Evolutionary conservation across 805 yeast species (phyloP).

Genomic region (Sugiyamaella smithiae): DNA sequence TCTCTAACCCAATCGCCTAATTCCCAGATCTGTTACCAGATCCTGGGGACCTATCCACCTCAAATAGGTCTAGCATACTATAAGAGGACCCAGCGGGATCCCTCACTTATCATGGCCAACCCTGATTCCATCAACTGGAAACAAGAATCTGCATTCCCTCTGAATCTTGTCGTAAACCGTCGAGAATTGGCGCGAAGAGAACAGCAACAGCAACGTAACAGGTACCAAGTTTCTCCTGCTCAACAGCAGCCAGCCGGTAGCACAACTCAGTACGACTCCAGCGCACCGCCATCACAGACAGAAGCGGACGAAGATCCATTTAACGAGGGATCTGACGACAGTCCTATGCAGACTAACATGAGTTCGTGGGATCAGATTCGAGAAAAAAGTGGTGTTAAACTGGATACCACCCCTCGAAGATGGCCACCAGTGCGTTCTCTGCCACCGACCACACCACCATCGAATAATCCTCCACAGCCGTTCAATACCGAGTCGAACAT

Average conservation of each 20-base stretch:
- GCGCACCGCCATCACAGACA: not conserved
- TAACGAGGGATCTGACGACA: not conserved
- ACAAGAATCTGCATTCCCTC: conserved; percentile 20
- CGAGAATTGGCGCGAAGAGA: not conserved
- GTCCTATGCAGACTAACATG: too few relatives aligned
- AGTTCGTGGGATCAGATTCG: conserved; percentile 23
- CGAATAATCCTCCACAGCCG: not conserved
- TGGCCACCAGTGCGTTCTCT: conserved; percentile 1
- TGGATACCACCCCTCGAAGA: not conserved
- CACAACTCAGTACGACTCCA: not conserved
- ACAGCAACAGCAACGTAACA: too few relatives aligned
- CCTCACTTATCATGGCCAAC: conserved; percentile 19
- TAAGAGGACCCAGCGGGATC: conserved; percentile 17
- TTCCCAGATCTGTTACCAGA: conserved; percentile 12
- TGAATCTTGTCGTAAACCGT: conserved; percentile 16
- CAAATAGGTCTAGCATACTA: conserved; percentile 24
- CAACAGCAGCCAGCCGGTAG: not conserved
- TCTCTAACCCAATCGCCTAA: conserved; percentile 9
- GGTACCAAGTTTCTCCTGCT: too few relatives aligned
- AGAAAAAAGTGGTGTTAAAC: conserved; percentile 6
- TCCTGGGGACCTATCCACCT: conserved; percentile 21
- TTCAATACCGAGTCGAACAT: not conserved
- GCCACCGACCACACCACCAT: not conserved
- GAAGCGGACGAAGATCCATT: not conserved
- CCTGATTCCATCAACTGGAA: conserved; percentile 24